Base-by-base conservation (phyloP, 371 early-diverging fungal species). In the Lichtheimia ramosa region DNA sequence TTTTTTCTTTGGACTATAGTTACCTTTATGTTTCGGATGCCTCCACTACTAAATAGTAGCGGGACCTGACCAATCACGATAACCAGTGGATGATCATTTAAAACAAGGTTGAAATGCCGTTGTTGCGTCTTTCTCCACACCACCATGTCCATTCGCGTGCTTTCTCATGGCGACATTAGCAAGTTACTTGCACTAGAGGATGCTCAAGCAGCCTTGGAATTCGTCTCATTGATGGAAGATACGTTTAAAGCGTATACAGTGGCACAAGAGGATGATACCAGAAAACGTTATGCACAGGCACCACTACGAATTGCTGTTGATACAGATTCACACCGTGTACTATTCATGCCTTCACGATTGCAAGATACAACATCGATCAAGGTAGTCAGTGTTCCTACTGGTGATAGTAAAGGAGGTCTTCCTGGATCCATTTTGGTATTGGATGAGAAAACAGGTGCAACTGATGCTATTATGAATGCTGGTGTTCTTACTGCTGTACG, bases 271-370 rank as follows among this genome's bases (percentile, higher is more conserved):
- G 40, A 66, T 39, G 54, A 58, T 21, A 20, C 71, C 66, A 46
- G 61, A 14, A 65, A 68, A 3, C 42, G 64, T 24, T 42, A 67
- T 54, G 81, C 78, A 7, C 84, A 86, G 56, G 78, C 83, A 1
- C 86, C 86, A 24, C 75, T 76, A 24, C 69, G 86, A 23, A 69
- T 72, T 16, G 66, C 69, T 14, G 65, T 84, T 13, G 54, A 64
- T 4, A 81, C 83, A 0, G 68, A 72, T 5, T 48, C 51, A n/a
- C 83, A 80, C 51, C 61, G 75, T 25, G 75, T 80, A 0, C 60
- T 86, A 24, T 77, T 81, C 65, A 86, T 86, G 86, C 86, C 86
- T 15, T 77, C 84, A 5, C 68, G 86, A 23, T 71, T 84, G 39
- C 65, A 78, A 28, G 58, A 73, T 8, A 74, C 77, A 4, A 79